Evolutionary conservation across 805 yeast species (phyloP).

Genomic region (Zygosaccharomyces gambellarensis): DNA sequence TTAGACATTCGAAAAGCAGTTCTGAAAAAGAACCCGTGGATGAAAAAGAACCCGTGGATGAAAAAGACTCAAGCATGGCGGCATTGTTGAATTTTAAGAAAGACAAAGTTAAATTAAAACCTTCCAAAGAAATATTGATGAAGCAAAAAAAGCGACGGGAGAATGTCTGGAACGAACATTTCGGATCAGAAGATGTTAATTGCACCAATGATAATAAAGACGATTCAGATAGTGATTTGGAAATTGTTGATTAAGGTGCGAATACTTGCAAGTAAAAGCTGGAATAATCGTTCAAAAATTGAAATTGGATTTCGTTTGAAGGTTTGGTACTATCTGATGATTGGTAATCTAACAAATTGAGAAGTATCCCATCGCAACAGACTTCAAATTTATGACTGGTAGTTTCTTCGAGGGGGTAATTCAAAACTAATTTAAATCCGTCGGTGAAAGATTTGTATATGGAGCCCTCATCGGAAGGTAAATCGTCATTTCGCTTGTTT

Average conservation of each 20-base stretch:
- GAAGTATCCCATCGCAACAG: conserved; percentile 32
- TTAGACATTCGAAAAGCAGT: conserved; percentile 11
- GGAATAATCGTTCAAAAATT: conserved; percentile 12
- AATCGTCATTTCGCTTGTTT: conserved; percentile 11
- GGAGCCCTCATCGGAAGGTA: conserved; percentile 14
- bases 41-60: conserved; percentile 18
- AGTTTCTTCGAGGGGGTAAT: background rate
- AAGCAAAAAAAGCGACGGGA: conserved; percentile 30
- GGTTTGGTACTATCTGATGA: background rate
- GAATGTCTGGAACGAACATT: conserved; percentile 28
- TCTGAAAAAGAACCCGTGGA: conserved; percentile 11
- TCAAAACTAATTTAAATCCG: conserved; percentile 18
- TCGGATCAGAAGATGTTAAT: conserved; percentile 14
- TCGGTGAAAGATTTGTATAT: conserved; percentile 16
- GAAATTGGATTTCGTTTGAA: conserved; percentile 11
- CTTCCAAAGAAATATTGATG: conserved; percentile 30
- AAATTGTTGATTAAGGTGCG: conserved; percentile 23
- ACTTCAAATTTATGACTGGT: conserved; percentile 20
- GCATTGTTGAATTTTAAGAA: conserved; percentile 34
- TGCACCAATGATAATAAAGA: background rate
- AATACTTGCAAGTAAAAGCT: conserved; percentile 12
- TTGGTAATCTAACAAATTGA: conserved; percentile 18
- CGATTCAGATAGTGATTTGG: conserved; percentile 29
- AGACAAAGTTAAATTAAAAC: conserved; percentile 32
- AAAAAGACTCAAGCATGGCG: conserved; percentile 23